Conservation (phyloP, 1,284 basidiomycete species). For the Ceratobasidium papillatum region DNA sequence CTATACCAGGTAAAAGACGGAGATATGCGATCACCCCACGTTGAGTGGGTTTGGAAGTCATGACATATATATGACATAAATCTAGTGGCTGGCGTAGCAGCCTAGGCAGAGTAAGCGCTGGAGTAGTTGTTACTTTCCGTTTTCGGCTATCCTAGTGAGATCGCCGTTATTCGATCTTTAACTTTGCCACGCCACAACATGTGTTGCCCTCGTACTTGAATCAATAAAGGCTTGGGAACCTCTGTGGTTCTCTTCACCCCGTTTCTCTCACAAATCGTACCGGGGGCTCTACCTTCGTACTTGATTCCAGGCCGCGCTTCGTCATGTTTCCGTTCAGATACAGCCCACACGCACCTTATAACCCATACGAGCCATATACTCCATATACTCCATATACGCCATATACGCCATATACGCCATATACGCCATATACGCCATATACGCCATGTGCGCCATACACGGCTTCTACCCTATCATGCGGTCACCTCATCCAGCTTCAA, state of each 20-base stretch:
- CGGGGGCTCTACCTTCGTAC: background rate
- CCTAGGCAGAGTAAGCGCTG: background rate
- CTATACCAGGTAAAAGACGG: too few species aligned
- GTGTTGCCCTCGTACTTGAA: background rate
- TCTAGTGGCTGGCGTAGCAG: too few species aligned
- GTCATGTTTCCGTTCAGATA: slow-evolving; percentile 26
- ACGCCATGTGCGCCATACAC: too few species aligned
- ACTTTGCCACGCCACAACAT: slow-evolving; percentile 3
- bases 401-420: too few species aligned
- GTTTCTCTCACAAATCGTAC: background rate
- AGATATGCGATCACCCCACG: too few species aligned
- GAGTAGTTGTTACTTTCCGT: slow-evolving; percentile 11
- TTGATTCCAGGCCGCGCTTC: background rate
- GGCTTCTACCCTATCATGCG: too few species aligned
- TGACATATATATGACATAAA: too few species aligned
- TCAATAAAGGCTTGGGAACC: slow-evolving; percentile 6
- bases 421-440: too few species aligned
- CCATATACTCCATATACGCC: too few species aligned
- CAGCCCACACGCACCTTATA: slow-evolving; percentile 5
- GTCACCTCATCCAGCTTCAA: background rate
- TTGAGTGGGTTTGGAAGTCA: too few species aligned
- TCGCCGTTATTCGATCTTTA: slow-evolving; percentile 2
- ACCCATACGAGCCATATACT: slow-evolving; percentile 20
- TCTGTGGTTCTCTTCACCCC: background rate
- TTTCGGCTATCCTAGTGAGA: slow-evolving; percentile 24